A percentile compares a stretch with the other conserved stretches of the same genome.
Conservation (phyloP, 2,329 filamentous ascomycete genomes). For the Fusarium humuli region DNA sequence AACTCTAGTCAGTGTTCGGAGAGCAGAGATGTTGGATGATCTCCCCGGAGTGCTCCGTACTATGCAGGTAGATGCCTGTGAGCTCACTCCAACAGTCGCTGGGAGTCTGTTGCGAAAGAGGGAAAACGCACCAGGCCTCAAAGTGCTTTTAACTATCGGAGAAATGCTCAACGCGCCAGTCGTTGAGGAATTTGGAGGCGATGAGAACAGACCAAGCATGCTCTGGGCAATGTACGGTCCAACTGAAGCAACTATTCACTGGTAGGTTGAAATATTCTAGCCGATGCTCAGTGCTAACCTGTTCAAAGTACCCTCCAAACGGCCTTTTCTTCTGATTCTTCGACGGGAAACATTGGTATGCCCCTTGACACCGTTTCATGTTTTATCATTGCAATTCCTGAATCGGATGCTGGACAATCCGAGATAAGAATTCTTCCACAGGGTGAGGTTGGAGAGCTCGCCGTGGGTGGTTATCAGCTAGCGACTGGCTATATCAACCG, state of each 20-base stretch:
- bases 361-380: constrained; percentile 85
- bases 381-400: constrained; percentile 70
- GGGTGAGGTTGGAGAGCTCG: constrained; percentile 82
- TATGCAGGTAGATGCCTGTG: constrained; percentile 82
- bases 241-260: constrained; percentile 92
- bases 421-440: constrained; percentile 67
- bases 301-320: constrained; percentile 73
- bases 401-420: constrained; percentile 27
- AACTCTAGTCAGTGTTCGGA: constrained; percentile 78
- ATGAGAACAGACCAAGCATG: constrained; percentile 65
- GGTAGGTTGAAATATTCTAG: constrained; percentile 53
- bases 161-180: constrained; percentile 89
- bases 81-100: constrained; percentile 89
- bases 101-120: constrained; percentile 79
- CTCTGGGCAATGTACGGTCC: constrained; percentile 96
- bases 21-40: constrained; percentile 78
- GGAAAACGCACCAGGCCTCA: constrained; percentile 73
- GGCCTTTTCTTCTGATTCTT: constrained; percentile 65
- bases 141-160: constrained; percentile 84
- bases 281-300: constrained; percentile 2
- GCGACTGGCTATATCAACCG: constrained; percentile 86
- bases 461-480: constrained; percentile 82
- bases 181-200: constrained; percentile 81
- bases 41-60: constrained; percentile 73
- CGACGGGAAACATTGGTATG: constrained; percentile 77